Percentiles rank a stretch among this genome's conserved stretches.
Evolutionary conservation across 805 yeast genomes (phyloP).

Genomic region (Osmozyma mogii): DNA sequence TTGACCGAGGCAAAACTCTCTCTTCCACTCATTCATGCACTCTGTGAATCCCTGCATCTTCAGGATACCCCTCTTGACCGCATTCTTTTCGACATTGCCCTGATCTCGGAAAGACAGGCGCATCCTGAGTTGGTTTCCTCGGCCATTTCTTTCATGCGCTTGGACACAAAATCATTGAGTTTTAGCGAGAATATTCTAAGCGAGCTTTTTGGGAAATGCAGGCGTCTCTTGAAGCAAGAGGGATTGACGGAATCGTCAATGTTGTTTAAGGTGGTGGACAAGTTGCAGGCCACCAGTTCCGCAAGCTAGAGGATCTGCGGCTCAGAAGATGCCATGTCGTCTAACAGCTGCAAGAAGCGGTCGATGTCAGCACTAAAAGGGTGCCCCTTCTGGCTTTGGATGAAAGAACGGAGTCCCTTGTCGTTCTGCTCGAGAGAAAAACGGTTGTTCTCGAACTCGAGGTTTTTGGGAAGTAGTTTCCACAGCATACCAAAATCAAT

Average conservation of each 20-base stretch:
- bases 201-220: conserved; percentile 14
- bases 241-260: conserved; percentile 1
- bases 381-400: conserved; percentile 3
- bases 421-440: conserved; percentile 8
- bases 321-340: conserved; percentile 1
- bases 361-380: conserved; percentile 16
- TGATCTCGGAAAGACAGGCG: conserved; percentile 7
- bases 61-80: neutral
- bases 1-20: conserved; percentile 85
- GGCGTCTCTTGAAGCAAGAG: conserved; percentile 6
- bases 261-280: neutral
- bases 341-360: conserved; percentile 15
- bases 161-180: conserved; percentile 16
- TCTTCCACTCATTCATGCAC: conserved; percentile 66
- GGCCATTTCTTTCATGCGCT: conserved; percentile 17
- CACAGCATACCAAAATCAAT: conserved; percentile 20
- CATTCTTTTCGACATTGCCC: neutral
- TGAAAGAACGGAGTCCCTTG: neutral
- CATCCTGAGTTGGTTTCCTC: conserved; percentile 9
- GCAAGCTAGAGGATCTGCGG: neutral
- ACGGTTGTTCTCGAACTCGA: conserved; percentile 14
- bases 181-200: conserved; percentile 18
- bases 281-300: neutral
- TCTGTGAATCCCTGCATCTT: conserved; percentile 4
- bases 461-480: conserved; percentile 18